Evolutionary conservation across 257 asterid species (phyloP).

Genomic region (Gentiana dahurica): DNA sequence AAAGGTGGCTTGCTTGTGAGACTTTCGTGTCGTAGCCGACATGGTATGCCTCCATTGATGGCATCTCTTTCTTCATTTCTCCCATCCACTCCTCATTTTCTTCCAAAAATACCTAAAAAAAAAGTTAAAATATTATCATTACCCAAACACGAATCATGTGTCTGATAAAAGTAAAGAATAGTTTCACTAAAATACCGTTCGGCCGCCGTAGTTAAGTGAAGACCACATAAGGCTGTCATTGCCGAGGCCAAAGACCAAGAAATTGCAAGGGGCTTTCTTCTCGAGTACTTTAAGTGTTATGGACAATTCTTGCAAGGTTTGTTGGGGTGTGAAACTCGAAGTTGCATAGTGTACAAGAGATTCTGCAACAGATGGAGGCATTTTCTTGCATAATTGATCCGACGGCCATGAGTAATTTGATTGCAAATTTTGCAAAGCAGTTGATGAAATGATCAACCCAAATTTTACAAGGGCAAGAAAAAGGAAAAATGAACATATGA

Average conservation of each 20-base stretch:
- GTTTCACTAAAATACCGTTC: conserved; percentile 26
- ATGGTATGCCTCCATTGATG: conserved; percentile 57
- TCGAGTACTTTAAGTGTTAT: conserved; percentile 59
- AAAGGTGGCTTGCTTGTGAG: conserved; percentile 53
- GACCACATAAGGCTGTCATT: conserved; percentile 89
- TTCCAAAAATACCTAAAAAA: conserved; percentile 36
- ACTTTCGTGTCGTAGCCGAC: conserved; percentile 45
- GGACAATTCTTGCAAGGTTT: conserved; percentile 54
- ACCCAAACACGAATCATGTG: too few relatives aligned
- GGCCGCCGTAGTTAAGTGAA: conserved; percentile 62
- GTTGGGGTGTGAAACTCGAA: conserved; percentile 76
- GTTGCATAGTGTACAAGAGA: conserved; percentile 72
- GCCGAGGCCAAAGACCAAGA: conserved; percentile 73
- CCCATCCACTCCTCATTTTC: conserved; percentile 61
- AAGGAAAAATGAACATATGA: conserved; percentile 1
- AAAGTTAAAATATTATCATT: too few relatives aligned
- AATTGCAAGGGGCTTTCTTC: conserved; percentile 63
- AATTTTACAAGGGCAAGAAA: conserved; percentile 10
- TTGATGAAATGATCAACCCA: conserved; percentile 7
- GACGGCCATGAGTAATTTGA: not conserved
- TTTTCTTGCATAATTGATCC: conserved; percentile 35
- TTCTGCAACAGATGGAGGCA: conserved; percentile 49
- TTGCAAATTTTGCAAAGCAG: not conserved
- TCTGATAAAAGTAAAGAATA: too few relatives aligned
- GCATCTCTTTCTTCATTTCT: conserved; percentile 35